Base-by-base conservation (phyloP, 768 basidiomycete genomes). In the Lepiota subincarnata region DNA sequence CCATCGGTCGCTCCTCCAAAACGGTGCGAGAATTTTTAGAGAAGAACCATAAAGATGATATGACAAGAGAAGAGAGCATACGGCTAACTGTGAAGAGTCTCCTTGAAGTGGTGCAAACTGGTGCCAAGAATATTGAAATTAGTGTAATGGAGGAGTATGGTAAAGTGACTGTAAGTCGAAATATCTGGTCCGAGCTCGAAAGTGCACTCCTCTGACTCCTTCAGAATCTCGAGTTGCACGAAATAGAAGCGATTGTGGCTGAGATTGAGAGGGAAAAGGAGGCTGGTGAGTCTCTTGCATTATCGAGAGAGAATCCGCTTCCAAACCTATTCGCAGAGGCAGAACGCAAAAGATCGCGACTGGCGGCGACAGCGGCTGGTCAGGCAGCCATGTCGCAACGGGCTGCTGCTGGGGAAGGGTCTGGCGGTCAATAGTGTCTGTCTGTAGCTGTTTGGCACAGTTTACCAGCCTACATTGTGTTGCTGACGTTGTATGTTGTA, bases 121-220 rank as follows among this genome's bases (percentile, higher is more conserved):
- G 97, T n/a, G 97, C 97, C 4, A 98, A 98, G 77, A 99, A 99
- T 70, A 98, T 99, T 58, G 97, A 99, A 69, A 92, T 99, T 62
- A 94, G 89, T 57, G 91, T 98, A 41, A 95, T 98, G 92, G 94
- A 97, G 65, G 82, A 86, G 56, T 98, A 92, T 67, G 91, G 92
- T 55, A 89, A 94, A 73, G 83, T 96, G 50, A 91, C 92, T 41
- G 95, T 97, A 59, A 55, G 77, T 71, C 16, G 18, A 16, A 50
- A 8, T 19, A 18, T 19, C 20, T 24, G 44, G n/a, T 13, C 55
- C 20, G 47, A 4, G n/a, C n/a, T 47, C n/a, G 31, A 18, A 31
- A 19, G 1, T 16, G n/a, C n/a, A n/a, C n/a, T 34, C 35, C 16
- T 16, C 51, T 55, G 40, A 61, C 35, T 38, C 55, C 20, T 41